Percentiles rank a stretch among this genome's conserved stretches.
These are phyloP conservation scores for Sclerotinia spermophila DNA, from an alignment of 2,329 filamentous ascomycete genomes.

Conservation along the genomic window DNA sequence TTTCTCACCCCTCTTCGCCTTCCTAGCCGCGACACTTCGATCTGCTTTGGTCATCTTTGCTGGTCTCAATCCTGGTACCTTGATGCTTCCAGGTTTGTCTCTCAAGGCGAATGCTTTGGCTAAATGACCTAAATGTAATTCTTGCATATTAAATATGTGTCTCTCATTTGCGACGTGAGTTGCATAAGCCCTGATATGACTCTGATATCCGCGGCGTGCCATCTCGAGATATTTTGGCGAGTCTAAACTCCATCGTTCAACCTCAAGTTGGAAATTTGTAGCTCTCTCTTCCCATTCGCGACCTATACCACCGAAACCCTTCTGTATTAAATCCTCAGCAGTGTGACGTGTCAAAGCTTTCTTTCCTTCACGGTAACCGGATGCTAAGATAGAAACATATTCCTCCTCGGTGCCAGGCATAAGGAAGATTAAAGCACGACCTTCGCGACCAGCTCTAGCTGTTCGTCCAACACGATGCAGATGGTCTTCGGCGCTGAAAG, in stretches of 20 bases:
- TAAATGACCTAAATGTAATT: slow-evolving; percentile 85
- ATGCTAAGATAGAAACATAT: slow-evolving; percentile 62
- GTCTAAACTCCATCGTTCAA: slow-evolving; percentile 63
- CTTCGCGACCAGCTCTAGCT: slow-evolving; percentile 84
- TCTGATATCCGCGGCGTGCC: slow-evolving; percentile 82
- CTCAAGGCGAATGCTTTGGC: slow-evolving; percentile 91
- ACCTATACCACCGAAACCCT: slow-evolving; percentile 54
- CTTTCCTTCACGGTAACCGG: slow-evolving; percentile 46
- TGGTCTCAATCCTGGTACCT: slow-evolving; percentile 45
- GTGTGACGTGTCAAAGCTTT: slow-evolving; percentile 62
- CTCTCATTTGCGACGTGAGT: slow-evolving; percentile 87
- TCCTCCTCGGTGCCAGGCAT: slow-evolving; percentile 88
- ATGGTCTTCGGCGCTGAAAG: slow-evolving; percentile 90
- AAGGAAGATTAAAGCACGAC: slow-evolving; percentile 84
- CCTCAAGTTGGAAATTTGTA: slow-evolving; percentile 63
- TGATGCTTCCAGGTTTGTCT: slow-evolving; percentile 83
- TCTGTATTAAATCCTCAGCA: slow-evolving; percentile 63
- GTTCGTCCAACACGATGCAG: slow-evolving; percentile 93
- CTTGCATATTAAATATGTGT: slow-evolving; percentile 84
- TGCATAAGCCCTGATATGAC: slow-evolving; percentile 89
- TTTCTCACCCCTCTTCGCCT: slow-evolving; percentile 38
- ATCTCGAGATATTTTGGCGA: slow-evolving; percentile 70
- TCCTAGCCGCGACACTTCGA: slow-evolving; percentile 39
- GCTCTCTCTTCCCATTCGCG: slow-evolving; percentile 61
- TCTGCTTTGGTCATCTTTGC: slow-evolving; percentile 42